Conservation (phyloP, 2,329 filamentous ascomycete genomes). For the Xylariaceae sp. region DNA sequence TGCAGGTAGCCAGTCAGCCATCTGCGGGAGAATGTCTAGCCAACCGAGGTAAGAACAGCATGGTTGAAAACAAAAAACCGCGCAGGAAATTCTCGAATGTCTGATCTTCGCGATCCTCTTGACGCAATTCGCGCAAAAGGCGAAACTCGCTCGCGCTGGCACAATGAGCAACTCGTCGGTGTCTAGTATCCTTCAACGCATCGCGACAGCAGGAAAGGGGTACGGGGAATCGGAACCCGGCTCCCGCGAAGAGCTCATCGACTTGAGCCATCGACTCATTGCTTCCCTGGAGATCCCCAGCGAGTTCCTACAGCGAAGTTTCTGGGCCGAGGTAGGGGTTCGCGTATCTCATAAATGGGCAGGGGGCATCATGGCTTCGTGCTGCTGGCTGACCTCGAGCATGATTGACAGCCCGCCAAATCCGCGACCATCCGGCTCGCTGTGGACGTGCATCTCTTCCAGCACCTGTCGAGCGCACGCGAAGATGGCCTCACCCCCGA, state of each 20-base stretch:
- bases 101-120: no score
- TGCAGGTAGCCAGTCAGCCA: no score
- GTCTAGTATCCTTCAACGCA: slow-evolving; percentile 12
- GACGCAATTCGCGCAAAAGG: no score
- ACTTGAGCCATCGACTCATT: slow-evolving; percentile 34
- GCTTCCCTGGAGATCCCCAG: slow-evolving; percentile 37
- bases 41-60: no score
- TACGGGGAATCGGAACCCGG: slow-evolving; percentile 33
- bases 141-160: no score
- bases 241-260: slow-evolving; percentile 36
- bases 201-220: slow-evolving; percentile 27
- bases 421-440: slow-evolving; percentile 36
- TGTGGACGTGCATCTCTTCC: slow-evolving; percentile 36
- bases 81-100: no score
- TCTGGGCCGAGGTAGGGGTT: slow-evolving; percentile 39
- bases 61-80: no score
- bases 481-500: slow-evolving; percentile 23
- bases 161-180: no score
- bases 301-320: slow-evolving; percentile 35
- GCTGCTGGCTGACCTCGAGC: neutral
- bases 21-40: no score
- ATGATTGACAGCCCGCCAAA: slow-evolving; percentile 29
- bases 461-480: slow-evolving; percentile 29
- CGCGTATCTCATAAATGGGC: neutral
- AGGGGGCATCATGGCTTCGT: neutral